A percentile compares a stretch with the other conserved stretches of the same genome.
Evolutionary conservation across 1,284 basidiomycete species (phyloP).

Genomic region (Cystobasidiaceae sp.): DNA sequence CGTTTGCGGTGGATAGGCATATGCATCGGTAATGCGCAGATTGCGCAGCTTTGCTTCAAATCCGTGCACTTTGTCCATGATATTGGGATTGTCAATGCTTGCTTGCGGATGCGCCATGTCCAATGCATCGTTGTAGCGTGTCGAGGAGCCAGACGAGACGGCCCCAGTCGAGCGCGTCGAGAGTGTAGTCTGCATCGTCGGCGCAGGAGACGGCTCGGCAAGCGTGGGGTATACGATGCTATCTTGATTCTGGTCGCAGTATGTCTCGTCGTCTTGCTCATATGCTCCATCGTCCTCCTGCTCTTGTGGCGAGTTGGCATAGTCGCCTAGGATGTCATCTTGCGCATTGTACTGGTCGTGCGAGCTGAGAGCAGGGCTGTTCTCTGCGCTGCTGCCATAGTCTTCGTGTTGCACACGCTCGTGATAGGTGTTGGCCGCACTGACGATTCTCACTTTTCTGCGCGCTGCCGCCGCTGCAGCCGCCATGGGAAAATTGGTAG

Average conservation of each 20-base stretch:
- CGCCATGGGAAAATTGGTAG: background rate
- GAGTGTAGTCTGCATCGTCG: conserved; percentile 14
- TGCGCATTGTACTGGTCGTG: background rate
- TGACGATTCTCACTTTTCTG: conserved; percentile 19
- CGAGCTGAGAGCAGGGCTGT: conserved; percentile 6
- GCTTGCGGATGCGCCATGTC: conserved; percentile 8
- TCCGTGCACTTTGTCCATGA: conserved; percentile 1
- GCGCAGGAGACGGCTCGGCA: conserved; percentile 9
- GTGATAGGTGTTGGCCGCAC: conserved; percentile 25
- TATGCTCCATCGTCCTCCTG: background rate
- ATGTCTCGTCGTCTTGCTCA: background rate
- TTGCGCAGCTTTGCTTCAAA: conserved; percentile 19
- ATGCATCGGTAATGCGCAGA: background rate
- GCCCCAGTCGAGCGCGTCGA: conserved; percentile 11
- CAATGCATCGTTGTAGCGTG: conserved; percentile 6
- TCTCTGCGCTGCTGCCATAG: background rate
- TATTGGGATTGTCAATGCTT: background rate
- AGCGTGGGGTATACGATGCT: conserved; percentile 3
- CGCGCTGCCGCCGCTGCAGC: background rate
- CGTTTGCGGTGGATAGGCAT: no score
- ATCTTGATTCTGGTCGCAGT: background rate
- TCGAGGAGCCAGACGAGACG: conserved; percentile 22
- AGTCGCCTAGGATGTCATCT: conserved; percentile 25
- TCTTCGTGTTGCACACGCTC: no score
- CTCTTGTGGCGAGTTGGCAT: background rate